Evolutionary conservation across 495 filamentous ascomycete genomes (phyloP).

Genomic region (Lasiosphaeria hispida): DNA sequence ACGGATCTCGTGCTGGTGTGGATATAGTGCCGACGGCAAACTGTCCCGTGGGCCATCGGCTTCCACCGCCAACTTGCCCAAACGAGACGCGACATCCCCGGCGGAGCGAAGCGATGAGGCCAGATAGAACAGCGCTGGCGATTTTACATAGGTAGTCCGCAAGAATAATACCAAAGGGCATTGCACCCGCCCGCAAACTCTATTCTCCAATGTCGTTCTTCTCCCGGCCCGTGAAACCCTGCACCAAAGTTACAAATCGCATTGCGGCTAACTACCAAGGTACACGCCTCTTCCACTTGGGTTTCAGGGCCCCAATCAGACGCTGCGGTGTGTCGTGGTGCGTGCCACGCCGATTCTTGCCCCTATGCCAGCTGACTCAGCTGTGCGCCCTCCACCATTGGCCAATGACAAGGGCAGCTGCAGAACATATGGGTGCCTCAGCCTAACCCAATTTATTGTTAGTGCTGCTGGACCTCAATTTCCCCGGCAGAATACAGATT

Average conservation of each 20-base stretch:
- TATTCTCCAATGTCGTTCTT: background rate
- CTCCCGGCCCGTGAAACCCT: background rate
- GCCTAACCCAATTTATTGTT: constrained; percentile 2
- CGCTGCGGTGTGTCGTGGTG: background rate
- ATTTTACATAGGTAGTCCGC: too few species aligned
- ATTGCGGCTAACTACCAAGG: background rate
- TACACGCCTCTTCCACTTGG: background rate
- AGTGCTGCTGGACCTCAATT: constrained; percentile 4
- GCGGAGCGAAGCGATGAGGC: too few species aligned
- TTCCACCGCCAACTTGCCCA: too few species aligned
- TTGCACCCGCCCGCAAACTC: too few species aligned
- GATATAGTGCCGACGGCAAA: too few species aligned
- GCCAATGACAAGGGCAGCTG: constrained; percentile 7
- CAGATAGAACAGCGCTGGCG: too few species aligned
- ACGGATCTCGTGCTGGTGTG: too few species aligned
- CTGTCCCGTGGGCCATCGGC: too few species aligned
- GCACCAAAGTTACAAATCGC: background rate
- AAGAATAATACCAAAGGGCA: too few species aligned
- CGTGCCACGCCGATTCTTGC: too few species aligned
- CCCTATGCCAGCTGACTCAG: background rate
- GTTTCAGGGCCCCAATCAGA: background rate
- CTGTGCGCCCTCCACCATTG: background rate
- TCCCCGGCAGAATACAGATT: constrained; percentile 13
- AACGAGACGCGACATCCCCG: too few species aligned
- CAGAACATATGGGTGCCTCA: background rate